These are phyloP conservation scores for Colletotrichum sp. DNA, from an alignment of 2,329 filamentous ascomycete species.

Conservation along the genomic window DNA sequence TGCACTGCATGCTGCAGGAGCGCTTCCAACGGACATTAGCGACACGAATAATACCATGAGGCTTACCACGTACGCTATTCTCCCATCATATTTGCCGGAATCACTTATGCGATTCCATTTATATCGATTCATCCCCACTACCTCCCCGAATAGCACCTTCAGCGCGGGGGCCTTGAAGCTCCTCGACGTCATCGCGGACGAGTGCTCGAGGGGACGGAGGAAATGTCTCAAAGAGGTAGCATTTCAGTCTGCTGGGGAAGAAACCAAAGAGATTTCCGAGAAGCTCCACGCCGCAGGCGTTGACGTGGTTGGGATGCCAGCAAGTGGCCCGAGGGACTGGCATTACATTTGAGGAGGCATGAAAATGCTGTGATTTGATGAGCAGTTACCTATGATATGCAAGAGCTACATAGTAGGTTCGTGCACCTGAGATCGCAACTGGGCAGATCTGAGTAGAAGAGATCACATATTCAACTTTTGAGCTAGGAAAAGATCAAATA, in stretches of 20 bases:
- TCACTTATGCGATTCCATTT: not conserved
- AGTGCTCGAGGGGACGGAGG: not conserved
- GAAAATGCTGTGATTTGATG: not conserved
- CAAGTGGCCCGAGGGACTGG: not conserved
- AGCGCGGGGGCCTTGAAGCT: not conserved
- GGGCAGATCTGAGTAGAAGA: not conserved
- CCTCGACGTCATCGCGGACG: not conserved
- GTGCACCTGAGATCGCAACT: not conserved
- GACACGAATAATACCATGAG: accelerated
- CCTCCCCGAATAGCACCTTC: not conserved
- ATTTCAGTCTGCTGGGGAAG: not conserved
- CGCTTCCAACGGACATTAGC: not conserved
- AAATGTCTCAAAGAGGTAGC: not conserved
- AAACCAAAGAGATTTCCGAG: not conserved
- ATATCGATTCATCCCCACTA: not conserved
- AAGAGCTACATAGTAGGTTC: not conserved
- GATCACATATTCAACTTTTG: not conserved
- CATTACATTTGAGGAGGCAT: not conserved
- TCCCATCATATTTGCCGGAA: not conserved
- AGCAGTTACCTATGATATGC: not conserved
- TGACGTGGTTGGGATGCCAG: not conserved
- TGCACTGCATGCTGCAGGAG: not conserved
- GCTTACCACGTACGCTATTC: not conserved
- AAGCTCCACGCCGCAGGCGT: not conserved
- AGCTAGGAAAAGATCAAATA: not conserved